phyloP scores from a whole-genome alignment of 2,329 filamentous ascomycete species.

The Clonostachys solani region DNA sequence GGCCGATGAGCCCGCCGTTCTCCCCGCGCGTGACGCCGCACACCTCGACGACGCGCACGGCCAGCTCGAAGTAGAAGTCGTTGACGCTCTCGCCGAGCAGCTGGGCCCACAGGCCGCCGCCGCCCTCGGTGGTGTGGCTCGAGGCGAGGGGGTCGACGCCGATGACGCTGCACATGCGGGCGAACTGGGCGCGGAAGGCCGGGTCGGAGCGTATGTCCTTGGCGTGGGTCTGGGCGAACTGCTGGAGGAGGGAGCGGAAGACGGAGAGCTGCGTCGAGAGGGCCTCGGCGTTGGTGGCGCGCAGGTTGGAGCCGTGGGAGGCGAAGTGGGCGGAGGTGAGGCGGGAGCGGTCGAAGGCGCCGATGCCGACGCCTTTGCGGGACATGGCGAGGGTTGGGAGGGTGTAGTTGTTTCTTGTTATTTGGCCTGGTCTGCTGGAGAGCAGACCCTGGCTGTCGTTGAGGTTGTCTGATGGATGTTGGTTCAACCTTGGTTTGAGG shows the following conservation, averaged over 20 bases:
- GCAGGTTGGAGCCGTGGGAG: conserved; percentile 82
- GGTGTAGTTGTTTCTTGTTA: too few relatives aligned
- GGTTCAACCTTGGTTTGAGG: too few relatives aligned
- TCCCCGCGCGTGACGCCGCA: conserved; percentile 82
- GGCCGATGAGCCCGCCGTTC: conserved; percentile 87
- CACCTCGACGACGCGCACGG: conserved; percentile 90
- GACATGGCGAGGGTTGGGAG: conserved; percentile 57
- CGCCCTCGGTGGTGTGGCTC: conserved; percentile 20
- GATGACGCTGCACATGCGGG: conserved; percentile 96
- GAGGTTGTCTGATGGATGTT: too few relatives aligned
- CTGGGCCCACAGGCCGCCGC: conserved; percentile 80
- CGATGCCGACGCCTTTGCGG: conserved; percentile 83
- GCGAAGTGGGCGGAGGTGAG: conserved; percentile 88
- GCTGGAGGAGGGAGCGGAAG: conserved; percentile 91
- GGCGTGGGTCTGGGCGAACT: conserved; percentile 91
- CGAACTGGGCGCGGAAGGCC: conserved; percentile 92
- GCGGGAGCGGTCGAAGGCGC: conserved; percentile 80
- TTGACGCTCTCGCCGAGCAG: conserved; percentile 88
- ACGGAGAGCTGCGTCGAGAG: conserved; percentile 91
- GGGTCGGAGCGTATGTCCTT: conserved; percentile 96
- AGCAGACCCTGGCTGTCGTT: too few relatives aligned
- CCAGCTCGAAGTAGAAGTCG: conserved; percentile 98
- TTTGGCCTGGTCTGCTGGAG: too few relatives aligned
- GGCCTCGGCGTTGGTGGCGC: conserved; percentile 76
- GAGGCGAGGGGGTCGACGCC: conserved; percentile 86